These are phyloP conservation scores for Gamarada debralockiae DNA, from an alignment of 495 filamentous ascomycete genomes.

Conservation along the genomic window DNA sequence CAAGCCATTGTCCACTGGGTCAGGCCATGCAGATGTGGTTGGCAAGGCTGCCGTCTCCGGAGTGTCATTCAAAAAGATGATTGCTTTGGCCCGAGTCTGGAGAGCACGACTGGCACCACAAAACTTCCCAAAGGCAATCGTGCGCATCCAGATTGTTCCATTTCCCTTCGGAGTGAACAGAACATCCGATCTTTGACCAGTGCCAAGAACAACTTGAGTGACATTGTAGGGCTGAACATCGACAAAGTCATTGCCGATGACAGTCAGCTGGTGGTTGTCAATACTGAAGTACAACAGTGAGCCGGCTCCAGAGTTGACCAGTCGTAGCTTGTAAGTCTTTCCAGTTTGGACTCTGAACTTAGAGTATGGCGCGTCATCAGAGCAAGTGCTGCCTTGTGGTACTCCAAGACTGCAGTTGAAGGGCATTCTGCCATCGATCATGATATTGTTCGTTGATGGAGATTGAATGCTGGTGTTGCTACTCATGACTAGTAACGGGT, in stretches of 20 bases:
- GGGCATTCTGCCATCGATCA: constrained; percentile 9
- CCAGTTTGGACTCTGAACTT: neutral
- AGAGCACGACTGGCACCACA: no score
- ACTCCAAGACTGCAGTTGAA: constrained; percentile 7
- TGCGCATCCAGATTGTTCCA: neutral
- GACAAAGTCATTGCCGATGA: neutral
- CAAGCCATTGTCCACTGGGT: no score
- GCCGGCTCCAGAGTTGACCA: neutral
- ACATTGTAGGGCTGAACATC: constrained; percentile 13
- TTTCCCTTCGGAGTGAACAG: neutral
- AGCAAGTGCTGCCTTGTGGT: neutral
- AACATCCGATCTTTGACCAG: neutral
- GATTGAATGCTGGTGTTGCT: neutral
- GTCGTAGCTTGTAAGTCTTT: neutral
- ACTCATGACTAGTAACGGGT: neutral
- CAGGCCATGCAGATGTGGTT: no score
- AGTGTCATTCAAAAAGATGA: no score
- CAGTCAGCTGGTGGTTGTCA: neutral
- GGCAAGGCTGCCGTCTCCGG: no score
- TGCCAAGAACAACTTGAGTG: constrained; percentile 7
- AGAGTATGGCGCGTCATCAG: neutral
- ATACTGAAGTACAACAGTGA: neutral
- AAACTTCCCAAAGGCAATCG: no score
- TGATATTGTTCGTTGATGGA: constrained; percentile 13
- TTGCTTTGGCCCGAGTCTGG: no score